phyloP scores from a whole-genome alignment of 106 monocot genomes.

The Iris macrosiphon region DNA sequence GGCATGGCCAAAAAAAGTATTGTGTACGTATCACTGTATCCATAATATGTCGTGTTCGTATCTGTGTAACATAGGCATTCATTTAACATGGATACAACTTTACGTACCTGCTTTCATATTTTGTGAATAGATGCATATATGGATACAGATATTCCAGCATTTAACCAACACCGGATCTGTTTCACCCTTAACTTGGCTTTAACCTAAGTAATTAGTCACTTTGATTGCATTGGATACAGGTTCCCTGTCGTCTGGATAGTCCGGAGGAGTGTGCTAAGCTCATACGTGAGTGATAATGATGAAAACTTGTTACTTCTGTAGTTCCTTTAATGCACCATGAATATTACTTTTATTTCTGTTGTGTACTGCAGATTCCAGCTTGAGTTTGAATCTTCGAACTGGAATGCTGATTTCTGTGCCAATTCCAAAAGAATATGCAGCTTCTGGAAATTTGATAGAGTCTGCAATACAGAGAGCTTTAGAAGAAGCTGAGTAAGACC shows the following conservation, averaged over 20 bases:
- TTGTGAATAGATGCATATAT: too few relatives aligned
- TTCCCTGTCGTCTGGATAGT: conserved; percentile 70
- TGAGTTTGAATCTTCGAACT: conserved; percentile 46
- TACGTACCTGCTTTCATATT: too few relatives aligned
- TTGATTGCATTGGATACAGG: conserved; percentile 31
- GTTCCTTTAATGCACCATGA: not conserved
- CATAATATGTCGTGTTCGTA: too few relatives aligned
- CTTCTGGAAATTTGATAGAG: conserved; percentile 83
- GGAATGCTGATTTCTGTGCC: conserved; percentile 94
- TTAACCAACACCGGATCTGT: too few relatives aligned
- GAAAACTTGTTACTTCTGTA: not conserved
- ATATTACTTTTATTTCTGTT: conserved; percentile 2
- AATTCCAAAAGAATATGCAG: conserved; percentile 73
- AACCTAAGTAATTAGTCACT: not conserved
- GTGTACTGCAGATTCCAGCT: conserved; percentile 64
- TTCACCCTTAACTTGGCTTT: not conserved
- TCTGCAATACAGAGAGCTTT: conserved; percentile 85
- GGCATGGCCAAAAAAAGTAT: too few relatives aligned
- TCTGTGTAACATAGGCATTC: too few relatives aligned
- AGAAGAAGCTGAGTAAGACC: conserved; percentile 73
- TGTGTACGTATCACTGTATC: too few relatives aligned
- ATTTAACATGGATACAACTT: too few relatives aligned
- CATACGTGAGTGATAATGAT: conserved; percentile 43
- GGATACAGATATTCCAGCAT: too few relatives aligned
- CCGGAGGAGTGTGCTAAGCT: conserved; percentile 88